These are phyloP conservation scores for Volvariella volvacea DNA, from an alignment of 1,284 basidiomycete species.

Conservation along the genomic window DNA sequence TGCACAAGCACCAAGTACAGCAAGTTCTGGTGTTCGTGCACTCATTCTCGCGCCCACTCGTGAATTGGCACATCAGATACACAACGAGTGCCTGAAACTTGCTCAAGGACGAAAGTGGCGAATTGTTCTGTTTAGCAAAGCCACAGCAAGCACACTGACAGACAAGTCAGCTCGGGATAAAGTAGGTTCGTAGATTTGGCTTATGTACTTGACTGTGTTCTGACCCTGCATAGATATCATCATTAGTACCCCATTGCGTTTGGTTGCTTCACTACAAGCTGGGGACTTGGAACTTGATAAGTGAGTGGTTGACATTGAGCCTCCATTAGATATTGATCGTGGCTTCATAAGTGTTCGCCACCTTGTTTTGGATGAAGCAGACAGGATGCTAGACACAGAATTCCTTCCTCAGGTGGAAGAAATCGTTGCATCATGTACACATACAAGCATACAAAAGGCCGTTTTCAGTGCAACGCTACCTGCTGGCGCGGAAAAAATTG, in stretches of 20 bases:
- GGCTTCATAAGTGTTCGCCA: slow-evolving; percentile 58
- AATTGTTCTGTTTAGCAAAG: slow-evolving; percentile 78
- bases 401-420: slow-evolving; percentile 89
- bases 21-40: slow-evolving; percentile 63
- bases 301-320: slow-evolving; percentile 34
- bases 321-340: neutral
- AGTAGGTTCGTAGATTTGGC: slow-evolving; percentile 48
- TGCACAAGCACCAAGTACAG: slow-evolving; percentile 37
- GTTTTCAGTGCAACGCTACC: slow-evolving; percentile 95
- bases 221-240: slow-evolving; percentile 55
- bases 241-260: slow-evolving; percentile 74
- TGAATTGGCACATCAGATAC: slow-evolving; percentile 95
- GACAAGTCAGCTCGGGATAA: slow-evolving; percentile 66
- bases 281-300: slow-evolving; percentile 63
- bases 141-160: slow-evolving; percentile 67
- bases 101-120: slow-evolving; percentile 82
- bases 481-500: slow-evolving; percentile 81
- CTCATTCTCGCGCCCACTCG: slow-evolving; percentile 89
- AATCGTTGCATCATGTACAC: slow-evolving; percentile 78
- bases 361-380: slow-evolving; percentile 87
- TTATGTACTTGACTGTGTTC: neutral
- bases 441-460: slow-evolving; percentile 74
- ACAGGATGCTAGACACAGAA: slow-evolving; percentile 84
- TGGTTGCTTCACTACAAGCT: slow-evolving; percentile 69
- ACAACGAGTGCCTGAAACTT: slow-evolving; percentile 85